phyloP scores from a whole-genome alignment of 345 rosid genomes.

The Heritiera fomes region DNA sequence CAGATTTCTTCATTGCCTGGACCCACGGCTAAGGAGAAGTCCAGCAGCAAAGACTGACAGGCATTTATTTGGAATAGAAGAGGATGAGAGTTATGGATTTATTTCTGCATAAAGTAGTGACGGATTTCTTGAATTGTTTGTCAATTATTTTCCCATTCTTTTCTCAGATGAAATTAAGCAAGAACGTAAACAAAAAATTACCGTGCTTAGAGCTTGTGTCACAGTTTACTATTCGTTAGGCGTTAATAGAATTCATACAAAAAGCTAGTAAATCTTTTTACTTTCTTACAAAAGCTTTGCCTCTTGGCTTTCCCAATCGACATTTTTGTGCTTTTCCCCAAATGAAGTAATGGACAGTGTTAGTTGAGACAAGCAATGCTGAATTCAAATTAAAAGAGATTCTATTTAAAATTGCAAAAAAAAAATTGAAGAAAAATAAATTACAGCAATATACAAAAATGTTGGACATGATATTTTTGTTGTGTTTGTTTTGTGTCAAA shows the following conservation, averaged over 20 bases:
- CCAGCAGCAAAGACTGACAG: constrained; percentile 45
- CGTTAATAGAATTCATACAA: background rate
- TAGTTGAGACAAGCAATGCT: background rate
- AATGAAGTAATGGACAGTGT: no score
- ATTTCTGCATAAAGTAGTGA: constrained; percentile 43
- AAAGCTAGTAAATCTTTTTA: background rate
- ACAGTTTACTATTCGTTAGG: background rate
- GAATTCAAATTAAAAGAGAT: background rate
- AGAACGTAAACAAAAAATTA: background rate
- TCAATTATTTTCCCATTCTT: background rate
- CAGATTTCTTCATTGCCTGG: constrained; percentile 69
- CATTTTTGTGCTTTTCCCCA: no score
- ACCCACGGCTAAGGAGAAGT: constrained; percentile 63
- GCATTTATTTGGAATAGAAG: constrained; percentile 48
- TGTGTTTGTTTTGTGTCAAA: no score
- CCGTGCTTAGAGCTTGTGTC: background rate
- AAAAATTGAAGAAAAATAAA: no score
- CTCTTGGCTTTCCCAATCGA: no score
- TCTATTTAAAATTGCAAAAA: no score
- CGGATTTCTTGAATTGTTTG: constrained; percentile 1
- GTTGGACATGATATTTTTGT: no score
- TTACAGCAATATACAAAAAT: no score
- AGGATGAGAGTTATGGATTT: constrained; percentile 39
- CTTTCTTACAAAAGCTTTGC: background rate
- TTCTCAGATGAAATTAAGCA: background rate